These are phyloP conservation scores for Gynostemma pentaphyllum DNA, from an alignment of 306 rosid genomes.

Conservation along the genomic window DNA sequence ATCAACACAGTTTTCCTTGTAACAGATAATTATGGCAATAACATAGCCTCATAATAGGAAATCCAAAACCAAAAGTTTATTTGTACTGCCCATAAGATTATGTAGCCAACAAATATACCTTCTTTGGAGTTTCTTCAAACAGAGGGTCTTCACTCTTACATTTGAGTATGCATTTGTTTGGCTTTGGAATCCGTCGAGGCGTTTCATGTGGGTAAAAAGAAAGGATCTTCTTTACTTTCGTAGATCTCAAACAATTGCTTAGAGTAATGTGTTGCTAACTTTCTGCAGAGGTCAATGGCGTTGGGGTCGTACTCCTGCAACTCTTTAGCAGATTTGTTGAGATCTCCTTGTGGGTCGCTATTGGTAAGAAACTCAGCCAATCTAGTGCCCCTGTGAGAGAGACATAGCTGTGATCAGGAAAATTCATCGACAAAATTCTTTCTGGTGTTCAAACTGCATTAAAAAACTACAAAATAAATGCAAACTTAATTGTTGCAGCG, in stretches of 20 bases:
- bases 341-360: slow-evolving; percentile 33
- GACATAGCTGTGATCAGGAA: background rate
- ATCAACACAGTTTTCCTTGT: background rate
- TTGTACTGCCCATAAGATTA: too few species aligned
- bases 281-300: slow-evolving; percentile 40
- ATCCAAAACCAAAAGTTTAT: background rate
- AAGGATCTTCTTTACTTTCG: slow-evolving; percentile 37
- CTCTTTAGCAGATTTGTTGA: slow-evolving; percentile 35
- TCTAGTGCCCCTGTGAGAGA: slow-evolving; percentile 35
- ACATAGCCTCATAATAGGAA: too few species aligned
- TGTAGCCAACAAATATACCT: background rate
- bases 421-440: background rate
- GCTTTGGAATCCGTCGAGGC: background rate
- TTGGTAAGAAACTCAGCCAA: slow-evolving; percentile 48
- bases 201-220: slow-evolving; percentile 33
- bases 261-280: slow-evolving; percentile 42
- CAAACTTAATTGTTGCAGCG: background rate
- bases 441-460: background rate
- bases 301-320: slow-evolving; percentile 26
- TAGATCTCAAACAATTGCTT: slow-evolving; percentile 57
- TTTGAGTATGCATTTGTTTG: background rate
- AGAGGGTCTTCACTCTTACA: background rate
- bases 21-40: background rate
- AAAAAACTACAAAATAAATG: too few species aligned
- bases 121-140: background rate